phyloP scores from a whole-genome alignment of 202 grass and related monocot species.

The Bolboschoenoplectus hybrid region DNA sequence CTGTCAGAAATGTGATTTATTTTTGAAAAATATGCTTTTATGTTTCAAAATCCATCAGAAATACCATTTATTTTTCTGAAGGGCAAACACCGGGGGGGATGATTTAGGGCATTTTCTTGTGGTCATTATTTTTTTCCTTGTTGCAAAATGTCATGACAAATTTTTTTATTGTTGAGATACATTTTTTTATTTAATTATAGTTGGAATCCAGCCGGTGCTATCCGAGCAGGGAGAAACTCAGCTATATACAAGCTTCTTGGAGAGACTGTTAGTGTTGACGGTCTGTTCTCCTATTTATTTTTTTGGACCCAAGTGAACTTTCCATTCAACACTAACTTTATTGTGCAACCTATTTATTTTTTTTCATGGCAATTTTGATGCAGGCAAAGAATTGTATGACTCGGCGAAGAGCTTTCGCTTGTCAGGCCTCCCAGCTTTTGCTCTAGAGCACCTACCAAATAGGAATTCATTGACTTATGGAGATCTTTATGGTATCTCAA shows the following conservation, averaged over 20 bases:
- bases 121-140: not conserved
- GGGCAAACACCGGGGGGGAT: not conserved
- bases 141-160: constrained; percentile 10
- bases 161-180: not conserved
- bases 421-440: constrained; percentile 83
- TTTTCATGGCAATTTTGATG: constrained; percentile 9
- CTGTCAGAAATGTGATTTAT: not conserved
- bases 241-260: constrained; percentile 82
- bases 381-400: constrained; percentile 69
- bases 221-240: constrained; percentile 73
- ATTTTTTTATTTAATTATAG: constrained; percentile 47
- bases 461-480: constrained; percentile 92
- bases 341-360: constrained; percentile 17
- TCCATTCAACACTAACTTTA: not conserved
- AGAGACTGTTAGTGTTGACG: constrained; percentile 65
- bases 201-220: constrained; percentile 89
- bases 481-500: constrained; percentile 82
- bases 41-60: not conserved
- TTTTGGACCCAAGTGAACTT: not conserved
- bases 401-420: constrained; percentile 71
- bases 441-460: constrained; percentile 87
- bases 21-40: constrained; percentile 9
- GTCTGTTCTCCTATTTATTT: constrained; percentile 46
- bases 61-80: not conserved
- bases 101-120: not conserved